Evolutionary conservation across 768 basidiomycete species (phyloP).

Genomic region (Mycena filopes): DNA sequence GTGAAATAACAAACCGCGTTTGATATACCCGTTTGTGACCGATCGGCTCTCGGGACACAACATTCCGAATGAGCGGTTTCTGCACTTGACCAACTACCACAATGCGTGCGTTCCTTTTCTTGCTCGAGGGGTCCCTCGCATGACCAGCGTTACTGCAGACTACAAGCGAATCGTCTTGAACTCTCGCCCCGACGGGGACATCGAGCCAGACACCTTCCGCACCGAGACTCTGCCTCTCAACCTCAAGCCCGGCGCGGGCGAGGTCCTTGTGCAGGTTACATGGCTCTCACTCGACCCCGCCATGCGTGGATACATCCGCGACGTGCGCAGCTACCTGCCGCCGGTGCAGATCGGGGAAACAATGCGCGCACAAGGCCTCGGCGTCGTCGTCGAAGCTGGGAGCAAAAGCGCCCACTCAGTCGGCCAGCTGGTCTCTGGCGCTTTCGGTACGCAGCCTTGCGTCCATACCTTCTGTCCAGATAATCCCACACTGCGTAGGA

Average conservation of each 20-base stretch:
- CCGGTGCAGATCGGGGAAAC: slow-evolving; percentile 81
- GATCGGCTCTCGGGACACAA: neutral
- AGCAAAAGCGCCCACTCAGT: slow-evolving; percentile 61
- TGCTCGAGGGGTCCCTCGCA: no score
- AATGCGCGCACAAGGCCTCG: slow-evolving; percentile 80
- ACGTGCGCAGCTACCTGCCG: slow-evolving; percentile 74
- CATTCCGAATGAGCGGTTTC: no score
- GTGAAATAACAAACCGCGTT: neutral
- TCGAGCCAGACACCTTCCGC: slow-evolving; percentile 81
- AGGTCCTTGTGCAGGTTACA: slow-evolving; percentile 81
- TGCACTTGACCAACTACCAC: neutral
- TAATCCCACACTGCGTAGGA: slow-evolving; percentile 51
- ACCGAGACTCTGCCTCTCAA: slow-evolving; percentile 61
- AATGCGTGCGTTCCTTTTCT: slow-evolving; percentile 30
- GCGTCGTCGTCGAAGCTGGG: slow-evolving; percentile 70
- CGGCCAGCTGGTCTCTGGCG: slow-evolving; percentile 77
- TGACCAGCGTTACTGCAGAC: slow-evolving; percentile 29
- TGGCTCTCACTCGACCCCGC: slow-evolving; percentile 90
- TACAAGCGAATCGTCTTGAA: slow-evolving; percentile 82
- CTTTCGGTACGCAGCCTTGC: slow-evolving; percentile 60
- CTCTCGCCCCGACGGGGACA: slow-evolving; percentile 74
- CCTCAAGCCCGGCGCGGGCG: slow-evolving; percentile 60
- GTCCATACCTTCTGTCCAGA: neutral
- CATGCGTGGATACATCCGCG: slow-evolving; percentile 86
- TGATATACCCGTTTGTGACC: neutral